Percentiles rank a stretch among this genome's conserved stretches.
These are phyloP conservation scores for Aristolochia californica DNA, from an alignment of 164 flowering plant genomes.

Conservation along the genomic window DNA sequence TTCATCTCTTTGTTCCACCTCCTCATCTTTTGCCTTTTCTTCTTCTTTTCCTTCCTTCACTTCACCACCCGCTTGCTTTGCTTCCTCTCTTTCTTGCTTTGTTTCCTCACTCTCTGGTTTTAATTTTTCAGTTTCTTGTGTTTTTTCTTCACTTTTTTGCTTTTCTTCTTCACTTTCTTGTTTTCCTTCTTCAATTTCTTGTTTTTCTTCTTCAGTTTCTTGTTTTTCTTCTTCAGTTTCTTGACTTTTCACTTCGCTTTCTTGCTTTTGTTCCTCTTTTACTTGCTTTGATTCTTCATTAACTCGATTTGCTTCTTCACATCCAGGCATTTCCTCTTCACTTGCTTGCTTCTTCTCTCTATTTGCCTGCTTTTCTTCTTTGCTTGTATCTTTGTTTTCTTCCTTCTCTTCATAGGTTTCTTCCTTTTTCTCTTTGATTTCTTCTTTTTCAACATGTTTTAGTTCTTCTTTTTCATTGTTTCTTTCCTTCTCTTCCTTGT, in stretches of 20 bases:
- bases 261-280: not conserved
- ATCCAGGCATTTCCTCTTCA: no score
- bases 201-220: no score
- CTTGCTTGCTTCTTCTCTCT: constrained; percentile 2
- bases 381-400: not conserved
- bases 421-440: constrained; percentile 1
- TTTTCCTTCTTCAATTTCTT: no score
- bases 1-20: not conserved
- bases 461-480: not conserved
- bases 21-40: no score
- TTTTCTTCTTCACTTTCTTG: no score
- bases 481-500: not conserved
- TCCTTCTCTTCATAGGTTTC: no score
- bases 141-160: no score
- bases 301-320: not conserved
- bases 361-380: not conserved
- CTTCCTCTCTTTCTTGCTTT: not conserved
- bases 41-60: constrained; percentile 1
- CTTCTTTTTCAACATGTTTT: not conserved
- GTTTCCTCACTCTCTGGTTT: no score
- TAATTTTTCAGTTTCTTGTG: no score
- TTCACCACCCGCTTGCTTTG: not conserved
- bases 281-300: constrained; percentile 2
- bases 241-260: no score
- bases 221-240: no score